These are phyloP conservation scores for Colletotrichum liriopes DNA, from an alignment of 2,329 filamentous ascomycete genomes.

Conservation along the genomic window DNA sequence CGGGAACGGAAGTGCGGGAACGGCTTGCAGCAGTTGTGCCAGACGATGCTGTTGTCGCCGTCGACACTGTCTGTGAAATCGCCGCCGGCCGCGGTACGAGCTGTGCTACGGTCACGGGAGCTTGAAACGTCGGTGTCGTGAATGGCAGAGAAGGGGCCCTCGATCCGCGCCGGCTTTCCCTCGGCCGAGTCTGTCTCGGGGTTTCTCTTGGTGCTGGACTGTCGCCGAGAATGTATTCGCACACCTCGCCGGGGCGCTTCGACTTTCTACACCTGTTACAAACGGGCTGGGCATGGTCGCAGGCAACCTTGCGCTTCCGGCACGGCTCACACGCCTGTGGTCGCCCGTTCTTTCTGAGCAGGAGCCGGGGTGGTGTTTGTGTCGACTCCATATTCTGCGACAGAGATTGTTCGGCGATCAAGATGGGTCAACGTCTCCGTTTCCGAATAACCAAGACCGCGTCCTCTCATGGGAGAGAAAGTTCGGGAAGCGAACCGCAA, in stretches of 20 bases:
- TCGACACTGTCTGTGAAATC: conserved; percentile 9
- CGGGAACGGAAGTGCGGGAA: conserved; percentile 12
- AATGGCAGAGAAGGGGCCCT: conserved; percentile 18
- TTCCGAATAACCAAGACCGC: background rate
- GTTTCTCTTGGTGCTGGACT: conserved; percentile 18
- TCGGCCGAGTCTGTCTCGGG: background rate
- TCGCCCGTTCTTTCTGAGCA: conserved; percentile 39
- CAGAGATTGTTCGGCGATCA: background rate
- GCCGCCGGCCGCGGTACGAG: background rate
- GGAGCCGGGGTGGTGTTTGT: conserved; percentile 26
- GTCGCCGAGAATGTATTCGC: conserved; percentile 54
- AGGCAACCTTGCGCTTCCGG: conserved; percentile 60
- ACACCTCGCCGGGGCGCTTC: conserved; percentile 49
- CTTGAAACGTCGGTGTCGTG: conserved; percentile 6
- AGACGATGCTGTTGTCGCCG: conserved; percentile 7
- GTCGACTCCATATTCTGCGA: conserved; percentile 21
- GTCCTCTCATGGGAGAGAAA: background rate
- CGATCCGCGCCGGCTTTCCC: conserved; percentile 26
- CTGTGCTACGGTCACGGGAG: background rate
- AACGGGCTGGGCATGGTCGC: conserved; percentile 58
- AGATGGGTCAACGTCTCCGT: background rate
- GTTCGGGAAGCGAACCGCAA: conserved; percentile 3
- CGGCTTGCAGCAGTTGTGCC: conserved; percentile 38
- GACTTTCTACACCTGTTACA: conserved; percentile 58
- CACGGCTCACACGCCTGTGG: conserved; percentile 54